Evolutionary conservation across 176 grass and related monocot genomes (phyloP).

Genomic region (Metroxylon sagu): DNA sequence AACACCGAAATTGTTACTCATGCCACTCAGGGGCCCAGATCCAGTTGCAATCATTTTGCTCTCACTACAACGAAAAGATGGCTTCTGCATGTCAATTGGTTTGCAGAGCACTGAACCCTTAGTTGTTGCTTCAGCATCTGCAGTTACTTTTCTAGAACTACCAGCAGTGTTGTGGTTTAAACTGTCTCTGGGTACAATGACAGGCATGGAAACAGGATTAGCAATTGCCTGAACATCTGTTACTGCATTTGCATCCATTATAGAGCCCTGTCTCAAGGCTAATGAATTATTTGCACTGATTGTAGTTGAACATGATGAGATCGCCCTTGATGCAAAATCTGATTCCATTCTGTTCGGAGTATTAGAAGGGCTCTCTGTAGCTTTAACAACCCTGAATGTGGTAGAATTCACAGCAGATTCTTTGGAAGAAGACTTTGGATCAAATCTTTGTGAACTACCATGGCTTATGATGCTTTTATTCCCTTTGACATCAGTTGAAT

Average conservation of each 20-base stretch:
- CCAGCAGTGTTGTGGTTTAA: slow-evolving; percentile 29
- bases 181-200: slow-evolving; percentile 71
- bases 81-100: slow-evolving; percentile 35
- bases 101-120: slow-evolving; percentile 23
- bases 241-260: slow-evolving; percentile 25
- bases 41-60: slow-evolving; percentile 25
- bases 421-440: slow-evolving; percentile 38
- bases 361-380: slow-evolving; percentile 27
- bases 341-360: slow-evolving; percentile 30
- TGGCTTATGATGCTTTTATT: slow-evolving; percentile 25
- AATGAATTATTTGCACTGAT: slow-evolving; percentile 28
- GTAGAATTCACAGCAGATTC: slow-evolving; percentile 31
- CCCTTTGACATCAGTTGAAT: slow-evolving; percentile 32
- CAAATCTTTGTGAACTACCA: slow-evolving; percentile 30
- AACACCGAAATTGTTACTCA: slow-evolving; percentile 15
- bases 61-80: slow-evolving; percentile 33
- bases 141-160: slow-evolving; percentile 27
- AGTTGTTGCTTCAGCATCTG: slow-evolving; percentile 23
- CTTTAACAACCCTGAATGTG: slow-evolving; percentile 31
- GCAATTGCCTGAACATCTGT: slow-evolving; percentile 59
- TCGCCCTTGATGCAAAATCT: slow-evolving; percentile 25
- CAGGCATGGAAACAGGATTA: slow-evolving; percentile 36
- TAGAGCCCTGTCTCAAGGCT: slow-evolving; percentile 30
- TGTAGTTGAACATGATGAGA: slow-evolving; percentile 30
- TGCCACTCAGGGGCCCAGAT: slow-evolving; percentile 18